Base-by-base conservation (phyloP, 345 rosid genomes). In the Dipteronia dyeriana region DNA sequence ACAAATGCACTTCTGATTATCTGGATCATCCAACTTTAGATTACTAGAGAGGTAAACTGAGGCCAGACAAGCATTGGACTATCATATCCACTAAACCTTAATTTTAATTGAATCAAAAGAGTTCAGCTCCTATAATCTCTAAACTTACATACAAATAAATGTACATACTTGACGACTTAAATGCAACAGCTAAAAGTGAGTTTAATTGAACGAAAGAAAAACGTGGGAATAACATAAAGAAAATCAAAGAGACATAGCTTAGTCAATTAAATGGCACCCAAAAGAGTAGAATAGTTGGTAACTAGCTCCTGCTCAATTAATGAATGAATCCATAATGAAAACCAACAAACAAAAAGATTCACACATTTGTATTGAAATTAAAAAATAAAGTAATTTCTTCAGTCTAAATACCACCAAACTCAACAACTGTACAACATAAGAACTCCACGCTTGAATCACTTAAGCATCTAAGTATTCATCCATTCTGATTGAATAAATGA, bases 361-460 rank as follows among this genome's bases (percentile, higher is more conserved):
- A 9, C 22, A 59, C 38, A 22, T 22, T 72, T 12, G 54, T 17
- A 72, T 14, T 3, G 26, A 72, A 72, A 72, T 59, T 39, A 38
- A 73, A 5, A 73, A 5, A 73, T 9, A 57, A 4, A 14, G 22
- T 6, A 73, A 73, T 9, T 43, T 38, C 66, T 54, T 60, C 57
- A 43, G 54, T 51, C 47, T 61, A 29, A 70, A 53, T 71, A 19
- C 29, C 43, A 71, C 14, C 47, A 54, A 53, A 8, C 20, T 71
- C 47, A 34, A 34, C 38, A 34, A 34, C 38, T 34, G 38, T 10
- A 22, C 63, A 54, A 31, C 63, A 45, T 19, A 53, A 19, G 63
- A 71, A 71, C 29, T 54, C 74, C 62, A 70, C 62, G 5, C 14
- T 73, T 41, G 39, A 59, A 59, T 16, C n/a, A 70, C 61, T 49